A percentile compares a stretch with the other conserved stretches of the same genome.
Conservation (phyloP, 2,329 filamentous ascomycete species). For the Verticillium tricorpus region DNA sequence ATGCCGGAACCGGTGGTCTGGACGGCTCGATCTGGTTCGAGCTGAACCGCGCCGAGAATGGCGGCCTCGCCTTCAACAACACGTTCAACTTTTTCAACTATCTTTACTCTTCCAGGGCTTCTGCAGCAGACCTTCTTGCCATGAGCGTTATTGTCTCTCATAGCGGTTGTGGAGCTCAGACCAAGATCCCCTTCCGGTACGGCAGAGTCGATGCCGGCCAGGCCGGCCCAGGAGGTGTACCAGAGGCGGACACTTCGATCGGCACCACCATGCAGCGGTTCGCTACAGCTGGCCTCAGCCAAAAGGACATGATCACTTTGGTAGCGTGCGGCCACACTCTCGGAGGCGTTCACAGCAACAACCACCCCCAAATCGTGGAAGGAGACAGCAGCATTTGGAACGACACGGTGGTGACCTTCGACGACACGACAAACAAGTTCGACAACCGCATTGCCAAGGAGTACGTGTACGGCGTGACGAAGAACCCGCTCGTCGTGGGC, state of each 20-base stretch:
- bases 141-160: conserved; percentile 22
- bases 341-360: conserved; percentile 19
- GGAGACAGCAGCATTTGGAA: conserved; percentile 3
- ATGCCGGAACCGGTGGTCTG: conserved; percentile 20
- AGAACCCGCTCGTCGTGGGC: conserved; percentile 17
- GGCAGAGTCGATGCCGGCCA: conserved; percentile 18
- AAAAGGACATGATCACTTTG: conserved; percentile 19
- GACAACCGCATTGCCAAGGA: conserved; percentile 17
- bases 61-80: conserved; percentile 23
- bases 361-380: conserved; percentile 17
- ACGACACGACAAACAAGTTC: conserved; percentile 18
- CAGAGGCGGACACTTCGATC: conserved; percentile 17
- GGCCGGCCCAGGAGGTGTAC: conserved; percentile 20
- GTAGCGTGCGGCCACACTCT: conserved; percentile 21
- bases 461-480: conserved; percentile 14
- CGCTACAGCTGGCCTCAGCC: conserved; percentile 16
- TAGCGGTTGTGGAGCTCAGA: conserved; percentile 15
- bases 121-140: conserved; percentile 25
- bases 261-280: conserved; percentile 15
- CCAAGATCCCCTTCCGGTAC: conserved; percentile 18
- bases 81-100: conserved; percentile 18
- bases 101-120: conserved; percentile 16
- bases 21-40: conserved; percentile 26
- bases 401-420: conserved; percentile 29
- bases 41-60: conserved; percentile 21